Percentiles rank a stretch among this genome's conserved stretches.
phyloP scores from a whole-genome alignment of 2,329 filamentous ascomycete species.

The Colletotrichum sp. region DNA sequence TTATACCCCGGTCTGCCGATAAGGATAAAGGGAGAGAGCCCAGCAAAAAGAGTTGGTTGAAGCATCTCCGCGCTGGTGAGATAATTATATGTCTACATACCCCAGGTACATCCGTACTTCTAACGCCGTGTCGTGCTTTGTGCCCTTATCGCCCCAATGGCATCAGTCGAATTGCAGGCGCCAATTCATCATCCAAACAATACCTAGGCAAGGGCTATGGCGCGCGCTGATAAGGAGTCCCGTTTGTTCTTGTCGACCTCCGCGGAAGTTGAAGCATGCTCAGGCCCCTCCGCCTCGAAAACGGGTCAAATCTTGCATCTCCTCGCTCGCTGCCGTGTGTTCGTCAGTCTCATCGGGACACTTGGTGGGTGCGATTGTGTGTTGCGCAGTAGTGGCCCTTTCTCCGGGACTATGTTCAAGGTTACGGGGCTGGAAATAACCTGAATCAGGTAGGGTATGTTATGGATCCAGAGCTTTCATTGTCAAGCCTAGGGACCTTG shows the following conservation, averaged over 20 bases:
- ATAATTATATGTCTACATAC: background rate
- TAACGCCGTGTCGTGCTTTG: background rate
- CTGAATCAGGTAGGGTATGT: background rate
- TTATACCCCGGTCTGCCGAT: background rate
- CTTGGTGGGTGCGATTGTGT: background rate
- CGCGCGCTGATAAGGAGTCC: constrained; percentile 14
- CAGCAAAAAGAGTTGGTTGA: background rate
- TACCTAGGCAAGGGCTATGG: background rate
- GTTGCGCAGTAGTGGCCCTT: background rate
- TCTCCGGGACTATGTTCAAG: background rate
- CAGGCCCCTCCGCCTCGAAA: background rate
- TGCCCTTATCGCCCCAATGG: constrained; percentile 20
- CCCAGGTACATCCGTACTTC: background rate
- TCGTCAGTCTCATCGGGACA: background rate
- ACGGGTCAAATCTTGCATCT: constrained; percentile 30
- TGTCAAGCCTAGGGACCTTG: background rate
- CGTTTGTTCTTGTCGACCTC: background rate
- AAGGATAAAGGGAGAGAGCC: background rate
- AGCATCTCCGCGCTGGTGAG: constrained; percentile 13
- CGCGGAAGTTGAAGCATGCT: constrained; percentile 4
- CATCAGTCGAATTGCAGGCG: background rate
- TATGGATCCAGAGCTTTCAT: background rate
- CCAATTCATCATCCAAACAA: constrained; percentile 6
- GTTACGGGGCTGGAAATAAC: background rate
- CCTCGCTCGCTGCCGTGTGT: constrained; percentile 27